Base-by-base conservation (phyloP, 73 alveolate species). In the Tetrahymena elliotti region DNA sequence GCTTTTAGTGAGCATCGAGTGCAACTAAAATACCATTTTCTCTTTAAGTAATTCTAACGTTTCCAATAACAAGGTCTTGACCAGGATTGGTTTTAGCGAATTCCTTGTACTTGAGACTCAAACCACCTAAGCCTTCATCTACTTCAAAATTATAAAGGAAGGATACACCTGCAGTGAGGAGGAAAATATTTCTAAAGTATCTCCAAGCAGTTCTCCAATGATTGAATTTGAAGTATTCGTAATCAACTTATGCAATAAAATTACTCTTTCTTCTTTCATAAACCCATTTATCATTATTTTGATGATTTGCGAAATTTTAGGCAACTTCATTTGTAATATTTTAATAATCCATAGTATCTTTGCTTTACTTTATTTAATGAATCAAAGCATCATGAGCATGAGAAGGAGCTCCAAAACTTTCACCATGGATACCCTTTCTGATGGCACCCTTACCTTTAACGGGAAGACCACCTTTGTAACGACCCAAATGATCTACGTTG, bases 381-480 rank as follows among this genome's bases (percentile, higher is more conserved):
- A 93, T 35, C 36, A 93, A 36, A 6, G 96, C 95, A 38, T 93
- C 93, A 38, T 97, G 98, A 83, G 83, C 53, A 33, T 53, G 96
- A n/a, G 97, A 97, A 35, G 97, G 95, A 41, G 52, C 92, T 15
- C 96, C 96, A 8, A 97, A 41, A 8, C 97, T 84, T 33, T 88
- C 95, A 27, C 95, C 95, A 11, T 68, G 34, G 10, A 31, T 3
- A 68, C 88, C 88, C 88, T 68, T 68, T 97, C 98, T 97, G 38
- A 93, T 52, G 24, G 84, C 52, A 22, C 96, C 97, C 35, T 52
- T 36, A 52, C 93, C 97, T 68, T 97, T 95, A 24, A 53, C 38
- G 9, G 98, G 98, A 35, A 97, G 95, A 36, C 98, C 98, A 53
- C 98, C 98, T 20, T 93, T 92, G 93, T 97, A 97, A 54, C 94